Conservation (phyloP, 495 filamentous ascomycete genomes). For the Trichocladium antarcticum region DNA sequence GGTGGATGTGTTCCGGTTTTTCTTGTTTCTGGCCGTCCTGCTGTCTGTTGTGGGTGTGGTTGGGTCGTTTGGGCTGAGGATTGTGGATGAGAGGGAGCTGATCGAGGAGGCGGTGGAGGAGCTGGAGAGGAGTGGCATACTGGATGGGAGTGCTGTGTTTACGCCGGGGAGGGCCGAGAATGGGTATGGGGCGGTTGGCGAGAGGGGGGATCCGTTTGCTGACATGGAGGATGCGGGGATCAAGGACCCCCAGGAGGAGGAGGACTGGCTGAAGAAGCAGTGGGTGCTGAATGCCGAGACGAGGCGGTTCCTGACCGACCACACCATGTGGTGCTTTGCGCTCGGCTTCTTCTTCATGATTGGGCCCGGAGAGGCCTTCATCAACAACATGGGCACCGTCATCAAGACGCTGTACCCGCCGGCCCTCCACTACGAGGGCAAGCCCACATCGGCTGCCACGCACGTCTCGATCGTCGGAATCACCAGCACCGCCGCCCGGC, state of each 20-base stretch:
- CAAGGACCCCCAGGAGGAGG: conserved; percentile 41
- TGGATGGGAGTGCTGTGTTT: conserved; percentile 45
- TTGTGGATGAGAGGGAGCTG: conserved; percentile 52
- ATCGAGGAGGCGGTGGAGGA: conserved; percentile 83
- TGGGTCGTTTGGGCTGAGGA: conserved; percentile 58
- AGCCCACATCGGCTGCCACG: conserved; percentile 61
- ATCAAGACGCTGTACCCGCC: conserved; percentile 73
- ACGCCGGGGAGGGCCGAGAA: conserved; percentile 25
- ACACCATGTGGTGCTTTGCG: conserved; percentile 91
- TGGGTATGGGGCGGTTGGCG: conserved; percentile 31
- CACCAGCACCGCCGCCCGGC: conserved; percentile 78
- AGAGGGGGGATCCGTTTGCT: conserved; percentile 19
- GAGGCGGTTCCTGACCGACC: conserved; percentile 66
- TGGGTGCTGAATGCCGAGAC: conserved; percentile 85
- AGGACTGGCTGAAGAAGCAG: conserved; percentile 64
- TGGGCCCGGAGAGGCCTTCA: conserved; percentile 89
- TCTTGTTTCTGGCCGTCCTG: conserved; percentile 63
- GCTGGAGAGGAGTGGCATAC: conserved; percentile 70
- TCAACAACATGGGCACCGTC: conserved; percentile 93
- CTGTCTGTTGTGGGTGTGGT: conserved; percentile 59
- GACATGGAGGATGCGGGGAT: conserved; percentile 29
- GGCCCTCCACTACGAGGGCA: conserved; percentile 30
- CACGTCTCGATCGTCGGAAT: conserved; percentile 87
- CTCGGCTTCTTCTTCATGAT: conserved; percentile 87
- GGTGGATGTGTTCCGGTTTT: conserved; percentile 77